Conservation (phyloP, 1,284 basidiomycete genomes). For the Cutaneotrichosporon sp. region DNA sequence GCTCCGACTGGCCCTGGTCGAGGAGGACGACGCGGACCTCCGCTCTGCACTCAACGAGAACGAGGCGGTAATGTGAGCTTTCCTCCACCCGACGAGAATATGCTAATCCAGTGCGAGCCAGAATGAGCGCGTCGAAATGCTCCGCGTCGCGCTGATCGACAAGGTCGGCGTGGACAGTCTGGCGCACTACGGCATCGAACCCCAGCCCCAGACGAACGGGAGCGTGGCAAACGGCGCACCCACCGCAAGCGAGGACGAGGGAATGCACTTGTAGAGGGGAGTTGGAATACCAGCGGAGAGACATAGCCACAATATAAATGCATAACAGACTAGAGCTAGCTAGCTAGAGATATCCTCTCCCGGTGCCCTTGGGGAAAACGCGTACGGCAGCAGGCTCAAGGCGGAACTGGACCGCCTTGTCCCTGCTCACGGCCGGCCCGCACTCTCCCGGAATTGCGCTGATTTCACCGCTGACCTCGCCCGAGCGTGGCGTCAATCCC, state of each 20-base stretch:
- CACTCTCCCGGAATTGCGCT: not conserved
- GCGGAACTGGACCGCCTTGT: conserved; percentile 49
- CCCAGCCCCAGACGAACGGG: conserved; percentile 8
- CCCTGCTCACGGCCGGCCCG: conserved; percentile 6
- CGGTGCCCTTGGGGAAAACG: conserved; percentile 53
- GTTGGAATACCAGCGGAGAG: not conserved
- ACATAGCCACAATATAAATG: not conserved
- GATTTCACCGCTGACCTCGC: conserved; percentile 50
- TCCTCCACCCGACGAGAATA: too few relatives aligned
- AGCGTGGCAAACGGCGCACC: conserved; percentile 6
- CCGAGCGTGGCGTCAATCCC: conserved; percentile 45
- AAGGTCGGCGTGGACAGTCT: conserved; percentile 42
- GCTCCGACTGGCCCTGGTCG: conserved; percentile 57
- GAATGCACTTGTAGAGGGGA: conserved; percentile 7
- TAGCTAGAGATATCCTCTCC: conserved; percentile 48
- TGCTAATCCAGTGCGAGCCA: conserved; percentile 39
- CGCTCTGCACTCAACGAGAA: conserved; percentile 60
- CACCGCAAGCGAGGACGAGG: conserved; percentile 6
- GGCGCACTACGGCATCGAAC: conserved; percentile 38
- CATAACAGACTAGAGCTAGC: conserved; percentile 20
- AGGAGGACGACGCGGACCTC: conserved; percentile 53
- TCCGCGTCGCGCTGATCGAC: conserved; percentile 36
- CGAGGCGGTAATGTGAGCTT: conserved; percentile 58
- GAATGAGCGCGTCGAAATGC: conserved; percentile 39
- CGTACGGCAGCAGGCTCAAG: conserved; percentile 46